A percentile compares a stretch with the other conserved stretches of the same genome.
Conservation (phyloP, 2,329 filamentous ascomycete species). For the Ceratocystis variospora region DNA sequence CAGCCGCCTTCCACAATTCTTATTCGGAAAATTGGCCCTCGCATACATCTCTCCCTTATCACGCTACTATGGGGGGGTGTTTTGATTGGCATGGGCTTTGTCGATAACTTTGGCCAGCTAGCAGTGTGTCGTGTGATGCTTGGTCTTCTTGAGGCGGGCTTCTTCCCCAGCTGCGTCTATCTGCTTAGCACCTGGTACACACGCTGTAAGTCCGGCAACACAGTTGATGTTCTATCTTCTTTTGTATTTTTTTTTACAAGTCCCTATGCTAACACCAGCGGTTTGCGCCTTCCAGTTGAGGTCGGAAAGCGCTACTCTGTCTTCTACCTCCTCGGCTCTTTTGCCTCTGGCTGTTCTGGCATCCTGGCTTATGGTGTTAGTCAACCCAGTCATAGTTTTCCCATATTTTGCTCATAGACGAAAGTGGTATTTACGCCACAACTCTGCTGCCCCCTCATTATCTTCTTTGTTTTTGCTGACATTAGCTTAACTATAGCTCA, state of each 20-base stretch:
- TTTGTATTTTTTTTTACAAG: no score
- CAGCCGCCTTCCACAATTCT: constrained; percentile 58
- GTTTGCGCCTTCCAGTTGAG: constrained; percentile 35
- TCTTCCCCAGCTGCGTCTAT: constrained; percentile 58
- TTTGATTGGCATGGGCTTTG: constrained; percentile 55
- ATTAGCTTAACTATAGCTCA: constrained; percentile 31
- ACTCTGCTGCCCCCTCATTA: constrained; percentile 18
- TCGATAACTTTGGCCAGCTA: constrained; percentile 37
- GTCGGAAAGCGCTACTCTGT: constrained; percentile 54
- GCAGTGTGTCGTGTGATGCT: constrained; percentile 44
- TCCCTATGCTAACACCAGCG: background rate
- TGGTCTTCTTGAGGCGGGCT: constrained; percentile 54
- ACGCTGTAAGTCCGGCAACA: constrained; percentile 34
- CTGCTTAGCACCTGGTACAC: constrained; percentile 64
- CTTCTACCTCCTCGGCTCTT: constrained; percentile 56
- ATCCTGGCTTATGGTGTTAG: constrained; percentile 55
- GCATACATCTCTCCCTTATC: constrained; percentile 41
- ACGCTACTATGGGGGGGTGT: constrained; percentile 44
- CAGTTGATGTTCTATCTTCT: no score
- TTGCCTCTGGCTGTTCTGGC: constrained; percentile 52
- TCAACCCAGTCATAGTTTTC: constrained; percentile 19
- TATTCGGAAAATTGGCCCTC: constrained; percentile 51
- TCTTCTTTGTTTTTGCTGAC: background rate
- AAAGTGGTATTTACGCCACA: no score
- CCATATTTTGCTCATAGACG: background rate